Evolutionary conservation across 352 stramenopile species (phyloP).

Genomic region (Phytophthora aleatoria): DNA sequence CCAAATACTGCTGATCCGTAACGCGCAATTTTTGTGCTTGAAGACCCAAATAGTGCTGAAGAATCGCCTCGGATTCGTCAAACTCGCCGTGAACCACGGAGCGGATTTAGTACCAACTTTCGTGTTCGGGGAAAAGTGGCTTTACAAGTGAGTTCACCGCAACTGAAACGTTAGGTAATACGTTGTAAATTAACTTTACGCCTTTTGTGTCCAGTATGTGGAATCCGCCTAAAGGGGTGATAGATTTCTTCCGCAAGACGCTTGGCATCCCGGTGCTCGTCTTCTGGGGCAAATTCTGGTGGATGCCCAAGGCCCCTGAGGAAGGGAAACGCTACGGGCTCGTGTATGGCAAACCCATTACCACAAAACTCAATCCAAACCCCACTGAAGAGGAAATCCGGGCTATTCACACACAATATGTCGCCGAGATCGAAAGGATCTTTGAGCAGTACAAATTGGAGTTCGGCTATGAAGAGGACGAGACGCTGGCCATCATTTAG

Average conservation of each 20-base stretch:
- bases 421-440: constrained; percentile 57
- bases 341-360: constrained; percentile 70
- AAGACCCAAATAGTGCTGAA: constrained; percentile 47
- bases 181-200: no score
- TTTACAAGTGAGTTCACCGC: constrained; percentile 43
- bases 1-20: background rate
- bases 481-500: constrained; percentile 35
- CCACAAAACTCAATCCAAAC: constrained; percentile 39
- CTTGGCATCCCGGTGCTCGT: constrained; percentile 68
- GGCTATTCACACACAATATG: constrained; percentile 54
- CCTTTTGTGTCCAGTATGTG: constrained; percentile 39
- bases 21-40: background rate
- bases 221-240: constrained; percentile 54
- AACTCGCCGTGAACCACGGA: constrained; percentile 49
- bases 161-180: no score
- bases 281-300: constrained; percentile 78
- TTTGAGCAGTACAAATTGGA: constrained; percentile 65
- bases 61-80: constrained; percentile 51
- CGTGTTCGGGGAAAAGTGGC: constrained; percentile 61
- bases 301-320: constrained; percentile 54
- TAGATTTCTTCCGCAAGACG: constrained; percentile 57
- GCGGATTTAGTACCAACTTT: constrained; percentile 53
- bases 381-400: constrained; percentile 59
- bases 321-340: constrained; percentile 64
- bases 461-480: constrained; percentile 63